These are phyloP conservation scores for Russula brevipes DNA, from an alignment of 768 basidiomycete genomes.

Conservation along the genomic window DNA sequence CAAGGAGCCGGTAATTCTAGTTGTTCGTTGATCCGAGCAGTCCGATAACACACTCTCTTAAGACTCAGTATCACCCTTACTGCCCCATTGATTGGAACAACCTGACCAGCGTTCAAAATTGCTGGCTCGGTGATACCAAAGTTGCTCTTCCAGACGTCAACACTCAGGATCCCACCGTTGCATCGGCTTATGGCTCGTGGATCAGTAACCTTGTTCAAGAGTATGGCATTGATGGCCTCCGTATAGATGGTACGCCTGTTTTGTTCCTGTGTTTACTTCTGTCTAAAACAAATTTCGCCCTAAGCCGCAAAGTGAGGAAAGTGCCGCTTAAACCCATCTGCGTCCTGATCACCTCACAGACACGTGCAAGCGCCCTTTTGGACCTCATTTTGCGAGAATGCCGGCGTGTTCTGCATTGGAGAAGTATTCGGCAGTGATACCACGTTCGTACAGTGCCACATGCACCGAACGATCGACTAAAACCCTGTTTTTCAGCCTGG, in stretches of 20 bases:
- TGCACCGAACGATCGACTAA: constrained; percentile 22
- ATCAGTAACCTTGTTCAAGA: constrained; percentile 60
- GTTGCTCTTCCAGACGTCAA: constrained; percentile 78
- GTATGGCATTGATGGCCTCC: constrained; percentile 78
- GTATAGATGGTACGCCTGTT: constrained; percentile 58
- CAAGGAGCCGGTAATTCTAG: constrained; percentile 47
- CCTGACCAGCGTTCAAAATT: constrained; percentile 61
- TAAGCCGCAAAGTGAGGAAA: constrained; percentile 35
- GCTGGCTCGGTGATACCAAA: constrained; percentile 76
- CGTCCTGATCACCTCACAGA: constrained; percentile 28
- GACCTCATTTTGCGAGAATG: constrained; percentile 66
- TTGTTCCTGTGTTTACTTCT: neutral
- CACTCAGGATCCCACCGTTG: constrained; percentile 62
- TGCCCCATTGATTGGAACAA: constrained; percentile 71
- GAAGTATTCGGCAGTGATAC: constrained; percentile 62
- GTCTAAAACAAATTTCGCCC: neutral
- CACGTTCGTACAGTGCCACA: constrained; percentile 35
- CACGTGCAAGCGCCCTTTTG: constrained; percentile 75
- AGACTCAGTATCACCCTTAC: constrained; percentile 74
- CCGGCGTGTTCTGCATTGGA: constrained; percentile 82
- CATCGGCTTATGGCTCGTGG: constrained; percentile 62
- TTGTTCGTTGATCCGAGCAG: constrained; percentile 8
- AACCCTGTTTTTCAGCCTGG: constrained; percentile 36
- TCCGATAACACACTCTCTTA: neutral
- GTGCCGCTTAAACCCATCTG: constrained; percentile 1